Percentiles rank a stretch among this genome's conserved stretches.
These are phyloP conservation scores for Besnoitia besnoiti DNA, from an alignment of 169 alveolate genomes.

Conservation along the genomic window DNA sequence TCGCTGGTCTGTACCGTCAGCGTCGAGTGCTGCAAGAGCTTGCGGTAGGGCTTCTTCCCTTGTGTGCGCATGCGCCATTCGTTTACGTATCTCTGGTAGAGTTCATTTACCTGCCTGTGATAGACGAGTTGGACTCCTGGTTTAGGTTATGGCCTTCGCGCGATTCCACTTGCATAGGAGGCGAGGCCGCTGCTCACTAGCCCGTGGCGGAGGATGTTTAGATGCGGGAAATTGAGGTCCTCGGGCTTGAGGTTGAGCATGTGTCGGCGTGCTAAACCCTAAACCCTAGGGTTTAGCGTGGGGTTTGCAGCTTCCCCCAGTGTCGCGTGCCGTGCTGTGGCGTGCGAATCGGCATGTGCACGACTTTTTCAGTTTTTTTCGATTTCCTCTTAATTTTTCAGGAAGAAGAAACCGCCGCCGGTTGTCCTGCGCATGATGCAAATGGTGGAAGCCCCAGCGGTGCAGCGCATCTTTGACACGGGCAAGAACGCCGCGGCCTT, in stretches of 20 bases:
- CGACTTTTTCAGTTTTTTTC: no score
- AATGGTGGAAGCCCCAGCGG: conserved; percentile 52
- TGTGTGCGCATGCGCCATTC: not conserved
- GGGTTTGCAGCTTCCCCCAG: no score
- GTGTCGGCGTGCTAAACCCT: no score
- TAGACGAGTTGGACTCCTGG: no score
- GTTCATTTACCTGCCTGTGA: not conserved
- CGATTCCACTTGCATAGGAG: not conserved
- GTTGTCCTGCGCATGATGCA: conserved; percentile 61
- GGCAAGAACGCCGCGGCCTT: conserved; percentile 46
- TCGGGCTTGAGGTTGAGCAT: no score
- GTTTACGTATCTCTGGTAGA: not conserved
- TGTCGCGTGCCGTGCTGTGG: no score
- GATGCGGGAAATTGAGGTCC: no score
- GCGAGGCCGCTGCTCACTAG: no score
- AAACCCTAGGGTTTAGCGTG: no score
- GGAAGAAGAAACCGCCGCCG: conserved; percentile 48
- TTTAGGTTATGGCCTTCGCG: not conserved
- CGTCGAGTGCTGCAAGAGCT: conserved; percentile 47
- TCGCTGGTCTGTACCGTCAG: conserved; percentile 64
- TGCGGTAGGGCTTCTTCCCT: conserved; percentile 6
- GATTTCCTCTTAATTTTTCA: not conserved
- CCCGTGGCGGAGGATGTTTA: no score
- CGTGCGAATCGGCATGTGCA: not conserved
- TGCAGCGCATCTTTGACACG: conserved; percentile 43